Evolutionary conservation across 2,329 filamentous ascomycete species (phyloP), one percentile per base, ranked within the genome.

Genomic region (Zymoseptoria ardabiliae): DNA sequence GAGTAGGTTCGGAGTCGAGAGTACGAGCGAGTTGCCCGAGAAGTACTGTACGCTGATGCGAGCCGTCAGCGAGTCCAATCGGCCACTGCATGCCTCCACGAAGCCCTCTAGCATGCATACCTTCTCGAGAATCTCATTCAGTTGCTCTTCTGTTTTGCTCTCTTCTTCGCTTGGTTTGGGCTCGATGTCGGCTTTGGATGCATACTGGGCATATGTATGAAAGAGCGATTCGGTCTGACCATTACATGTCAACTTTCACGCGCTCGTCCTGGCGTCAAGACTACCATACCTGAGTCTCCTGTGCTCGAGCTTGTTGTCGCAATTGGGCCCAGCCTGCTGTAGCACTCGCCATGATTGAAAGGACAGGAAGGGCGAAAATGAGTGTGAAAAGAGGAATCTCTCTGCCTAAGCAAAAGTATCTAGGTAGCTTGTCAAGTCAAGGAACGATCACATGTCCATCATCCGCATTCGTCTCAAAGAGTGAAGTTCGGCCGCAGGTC

Each of bases 1-100:
- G 87, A 55, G 89, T 91, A 21, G 91, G 85, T 81, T 97, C 93
- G 58, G 92, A 96, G 78, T 97, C 93, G 67, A 97, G 89, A 57
- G 97, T 86, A 60, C 93, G 90, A 66, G 86, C 80, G 58, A 99
- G 88, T 75, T 97, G 91, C 60, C 81, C 78, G 71, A 97, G 86
- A 56, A 94, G 84, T 51, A 82, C 79, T 72, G 96, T 91, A 71
- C 94, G 88, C 91, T 96, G 51, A 41, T 30, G 6, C 13, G 22
- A 28, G 53, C 23, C 55, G 58, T 59, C 22, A 58, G 53, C 49
- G 17, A 45, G 13, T 45, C 35, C 35, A 13, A 17, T n/a, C 35
- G n/a, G 23, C 1, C 9, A 23, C 19, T 21, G 17, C 20, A 49
- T 23, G 19, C 23, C 10, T 45, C 6, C 5, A 45, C 13, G 35